Conservation (phyloP, 495 filamentous ascomycete species). For the Penicillium odoratum region DNA sequence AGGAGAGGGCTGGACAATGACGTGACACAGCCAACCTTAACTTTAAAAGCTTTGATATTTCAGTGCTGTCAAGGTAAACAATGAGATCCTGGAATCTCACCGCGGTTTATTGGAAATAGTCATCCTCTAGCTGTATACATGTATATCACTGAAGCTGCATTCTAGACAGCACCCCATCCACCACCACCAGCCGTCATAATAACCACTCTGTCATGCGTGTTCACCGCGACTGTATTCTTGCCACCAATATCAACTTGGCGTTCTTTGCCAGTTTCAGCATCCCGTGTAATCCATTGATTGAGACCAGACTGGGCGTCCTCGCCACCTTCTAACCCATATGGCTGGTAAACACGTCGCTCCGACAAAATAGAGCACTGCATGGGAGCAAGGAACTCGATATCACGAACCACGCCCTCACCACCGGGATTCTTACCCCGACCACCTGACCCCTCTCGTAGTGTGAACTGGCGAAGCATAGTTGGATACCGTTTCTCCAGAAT, state of each 20-base stretch:
- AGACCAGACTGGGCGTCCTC: conserved; percentile 75
- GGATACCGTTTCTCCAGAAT: conserved; percentile 96
- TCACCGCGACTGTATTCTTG: conserved; percentile 91
- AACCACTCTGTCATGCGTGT: conserved; percentile 83
- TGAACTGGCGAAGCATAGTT: conserved; percentile 81
- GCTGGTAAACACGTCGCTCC: conserved; percentile 81
- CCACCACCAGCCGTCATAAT: conserved; percentile 58
- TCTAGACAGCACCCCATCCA: conserved; percentile 22
- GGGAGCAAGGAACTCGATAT: conserved; percentile 91
- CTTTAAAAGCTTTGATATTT: too few relatives aligned
- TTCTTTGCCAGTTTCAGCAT: conserved; percentile 53
- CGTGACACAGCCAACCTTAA: too few relatives aligned
- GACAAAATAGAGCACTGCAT: conserved; percentile 87
- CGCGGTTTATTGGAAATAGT: too few relatives aligned
- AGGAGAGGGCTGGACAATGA: too few relatives aligned
- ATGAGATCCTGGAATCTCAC: too few relatives aligned
- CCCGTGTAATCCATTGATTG: conserved; percentile 81
- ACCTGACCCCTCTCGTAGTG: conserved; percentile 64
- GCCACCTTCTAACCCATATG: conserved; percentile 89
- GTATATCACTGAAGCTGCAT: too few relatives aligned
- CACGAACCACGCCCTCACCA: conserved; percentile 86
- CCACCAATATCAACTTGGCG: conserved; percentile 80
- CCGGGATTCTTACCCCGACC: conserved; percentile 76
- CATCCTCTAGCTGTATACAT: too few relatives aligned
- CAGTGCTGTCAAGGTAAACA: too few relatives aligned